These are phyloP conservation scores for Decorospora gaudefroyi DNA, from an alignment of 2,329 filamentous ascomycete genomes.

Conservation along the genomic window DNA sequence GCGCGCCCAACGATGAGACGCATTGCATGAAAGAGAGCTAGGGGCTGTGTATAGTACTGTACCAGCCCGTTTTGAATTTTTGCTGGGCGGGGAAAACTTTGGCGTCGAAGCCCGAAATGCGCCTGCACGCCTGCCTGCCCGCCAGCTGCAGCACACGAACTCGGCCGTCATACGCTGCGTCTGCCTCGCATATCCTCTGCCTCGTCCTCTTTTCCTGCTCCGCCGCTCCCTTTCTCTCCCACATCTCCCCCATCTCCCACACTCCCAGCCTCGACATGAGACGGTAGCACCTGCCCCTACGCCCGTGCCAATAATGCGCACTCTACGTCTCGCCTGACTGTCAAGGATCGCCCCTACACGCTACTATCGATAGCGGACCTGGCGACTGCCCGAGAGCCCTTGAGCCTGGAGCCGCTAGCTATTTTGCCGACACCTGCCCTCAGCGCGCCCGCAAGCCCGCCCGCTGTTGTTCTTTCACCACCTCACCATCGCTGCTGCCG, in stretches of 20 bases:
- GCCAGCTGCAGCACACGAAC: slow-evolving; percentile 15
- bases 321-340: slow-evolving; percentile 26
- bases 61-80: slow-evolving; percentile 33
- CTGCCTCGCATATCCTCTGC: slow-evolving; percentile 19
- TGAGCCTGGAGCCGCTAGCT: slow-evolving; percentile 29
- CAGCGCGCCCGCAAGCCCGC: slow-evolving; percentile 10
- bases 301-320: slow-evolving; percentile 16
- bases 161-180: slow-evolving; percentile 20
- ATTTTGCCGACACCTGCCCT: slow-evolving; percentile 18
- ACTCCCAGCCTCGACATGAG: slow-evolving; percentile 10
- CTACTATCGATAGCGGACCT: slow-evolving; percentile 28
- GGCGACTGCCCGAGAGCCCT: too few relatives aligned
- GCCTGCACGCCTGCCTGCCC: slow-evolving; percentile 24
- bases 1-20: slow-evolving; percentile 34
- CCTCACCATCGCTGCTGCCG: slow-evolving; percentile 15
- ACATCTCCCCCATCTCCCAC: slow-evolving; percentile 5
- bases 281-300: slow-evolving; percentile 14
- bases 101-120: slow-evolving; percentile 31
- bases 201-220: slow-evolving; percentile 11
- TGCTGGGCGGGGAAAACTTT: slow-evolving; percentile 28
- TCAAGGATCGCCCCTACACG: slow-evolving; percentile 22
- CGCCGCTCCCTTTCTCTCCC: slow-evolving; percentile 1
- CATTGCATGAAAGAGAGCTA: slow-evolving; percentile 30
- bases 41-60: slow-evolving; percentile 26
- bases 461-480: slow-evolving; percentile 4